A percentile compares a stretch with the other conserved stretches of the same genome.
Evolutionary conservation across 306 rosid genomes (phyloP).

Genomic region (Lagenaria siceraria): DNA sequence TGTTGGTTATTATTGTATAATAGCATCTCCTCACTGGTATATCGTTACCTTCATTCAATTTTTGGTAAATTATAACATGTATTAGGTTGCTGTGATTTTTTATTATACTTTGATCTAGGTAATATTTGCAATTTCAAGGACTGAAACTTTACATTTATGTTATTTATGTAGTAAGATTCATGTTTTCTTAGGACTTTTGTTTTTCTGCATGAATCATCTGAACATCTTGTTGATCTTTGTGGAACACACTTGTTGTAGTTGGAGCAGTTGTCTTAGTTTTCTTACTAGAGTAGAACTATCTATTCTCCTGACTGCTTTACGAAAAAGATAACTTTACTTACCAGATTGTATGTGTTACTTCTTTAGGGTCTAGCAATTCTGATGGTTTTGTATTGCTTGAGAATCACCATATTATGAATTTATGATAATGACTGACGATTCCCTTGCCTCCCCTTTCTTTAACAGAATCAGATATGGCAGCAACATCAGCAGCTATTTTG

Average conservation of each 20-base stretch:
- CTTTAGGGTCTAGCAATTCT: not conserved
- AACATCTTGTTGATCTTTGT: not conserved
- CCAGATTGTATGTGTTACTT: not conserved
- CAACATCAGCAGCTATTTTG: conserved; percentile 47
- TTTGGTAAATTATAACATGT: not conserved
- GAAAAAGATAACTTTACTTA: not conserved
- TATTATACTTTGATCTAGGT: not conserved
- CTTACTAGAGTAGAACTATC: not conserved
- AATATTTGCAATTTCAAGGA: not conserved
- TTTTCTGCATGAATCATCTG: not conserved
- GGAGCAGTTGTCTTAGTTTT: not conserved
- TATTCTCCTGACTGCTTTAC: not conserved
- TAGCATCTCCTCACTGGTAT: not conserved
- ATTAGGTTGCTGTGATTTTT: not conserved
- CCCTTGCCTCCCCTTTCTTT: not conserved
- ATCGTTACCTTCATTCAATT: not conserved
- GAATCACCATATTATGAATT: not conserved
- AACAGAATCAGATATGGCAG: conserved; percentile 57
- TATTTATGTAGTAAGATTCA: not conserved
- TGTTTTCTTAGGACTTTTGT: not conserved
- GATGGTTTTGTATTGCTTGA: not conserved
- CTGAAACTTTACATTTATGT: not conserved
- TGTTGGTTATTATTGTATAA: not conserved
- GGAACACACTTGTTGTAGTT: not conserved
- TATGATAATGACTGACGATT: not conserved